Conservation (phyloP, 257 asterid species). For the Forsythia suspensa region DNA sequence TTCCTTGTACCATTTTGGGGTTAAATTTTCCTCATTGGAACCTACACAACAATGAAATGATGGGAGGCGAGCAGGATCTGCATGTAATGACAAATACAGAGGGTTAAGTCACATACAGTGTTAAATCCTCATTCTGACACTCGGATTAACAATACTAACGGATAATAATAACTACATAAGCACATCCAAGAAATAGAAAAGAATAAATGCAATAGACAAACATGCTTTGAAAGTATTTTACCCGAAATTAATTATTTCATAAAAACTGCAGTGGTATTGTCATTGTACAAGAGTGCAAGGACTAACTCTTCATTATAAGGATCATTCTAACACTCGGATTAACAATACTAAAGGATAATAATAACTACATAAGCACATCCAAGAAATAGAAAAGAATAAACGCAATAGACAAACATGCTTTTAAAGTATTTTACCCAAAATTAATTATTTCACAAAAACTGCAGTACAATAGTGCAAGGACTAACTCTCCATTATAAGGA, state of each 20-base stretch:
- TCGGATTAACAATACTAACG: background rate
- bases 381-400: background rate
- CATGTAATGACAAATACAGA: slow-evolving; percentile 23
- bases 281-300: background rate
- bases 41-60: slow-evolving; percentile 88
- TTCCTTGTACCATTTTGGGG: slow-evolving; percentile 77
- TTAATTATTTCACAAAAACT: background rate
- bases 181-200: slow-evolving; percentile 9
- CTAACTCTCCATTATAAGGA: background rate
- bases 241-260: background rate
- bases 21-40: slow-evolving; percentile 67
- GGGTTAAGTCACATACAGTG: slow-evolving; percentile 13
- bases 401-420: background rate
- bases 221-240: background rate
- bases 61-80: slow-evolving; percentile 86
- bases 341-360: background rate
- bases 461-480: background rate
- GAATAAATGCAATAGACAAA: background rate
- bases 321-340: background rate
- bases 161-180: slow-evolving; percentile 9
- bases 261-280: background rate
- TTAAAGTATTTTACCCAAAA: background rate
- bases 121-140: background rate
- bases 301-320: background rate
- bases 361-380: slow-evolving; percentile 12